A percentile compares a stretch with the other conserved stretches of the same genome.
Conservation (phyloP, 768 basidiomycete genomes). For the Mycena olivaceomarginata region DNA sequence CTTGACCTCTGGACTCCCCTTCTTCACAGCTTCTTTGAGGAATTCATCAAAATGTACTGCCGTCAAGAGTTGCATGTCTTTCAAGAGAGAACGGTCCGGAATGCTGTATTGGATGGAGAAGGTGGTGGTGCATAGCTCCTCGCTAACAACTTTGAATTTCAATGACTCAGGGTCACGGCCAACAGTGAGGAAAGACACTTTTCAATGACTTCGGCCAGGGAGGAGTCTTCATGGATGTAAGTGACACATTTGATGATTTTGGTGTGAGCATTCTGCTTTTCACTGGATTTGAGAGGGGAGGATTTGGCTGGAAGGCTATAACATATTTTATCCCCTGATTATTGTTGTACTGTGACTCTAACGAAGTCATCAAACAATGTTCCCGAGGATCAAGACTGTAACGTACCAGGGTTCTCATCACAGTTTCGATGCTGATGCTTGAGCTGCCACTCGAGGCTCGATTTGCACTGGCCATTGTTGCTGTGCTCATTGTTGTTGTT, state of each 20-base stretch:
- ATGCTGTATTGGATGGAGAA: neutral
- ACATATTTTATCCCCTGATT: constrained; percentile 11
- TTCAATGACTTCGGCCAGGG: neutral
- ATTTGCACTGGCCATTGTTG: neutral
- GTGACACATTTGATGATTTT: neutral
- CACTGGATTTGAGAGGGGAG: neutral
- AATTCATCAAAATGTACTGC: too few relatives aligned
- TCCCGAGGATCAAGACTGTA: neutral
- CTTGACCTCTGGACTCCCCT: too few relatives aligned
- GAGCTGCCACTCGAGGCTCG: too few relatives aligned
- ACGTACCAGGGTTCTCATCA: neutral
- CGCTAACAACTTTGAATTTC: neutral
- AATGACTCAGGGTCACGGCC: neutral
- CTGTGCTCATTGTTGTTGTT: neutral
- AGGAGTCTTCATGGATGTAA: neutral
- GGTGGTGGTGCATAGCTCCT: neutral
- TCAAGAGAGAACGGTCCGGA: too few relatives aligned
- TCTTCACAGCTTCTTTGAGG: too few relatives aligned
- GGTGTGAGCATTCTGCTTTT: neutral
- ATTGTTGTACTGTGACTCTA: neutral
- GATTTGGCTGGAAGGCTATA: neutral
- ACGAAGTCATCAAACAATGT: too few relatives aligned
- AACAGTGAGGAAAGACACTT: neutral
- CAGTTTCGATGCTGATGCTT: neutral
- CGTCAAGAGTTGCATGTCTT: too few relatives aligned